These are phyloP conservation scores for Paraphysoderma sedebokerense DNA, from an alignment of 371 early-diverging fungal species.

Conservation along the genomic window DNA sequence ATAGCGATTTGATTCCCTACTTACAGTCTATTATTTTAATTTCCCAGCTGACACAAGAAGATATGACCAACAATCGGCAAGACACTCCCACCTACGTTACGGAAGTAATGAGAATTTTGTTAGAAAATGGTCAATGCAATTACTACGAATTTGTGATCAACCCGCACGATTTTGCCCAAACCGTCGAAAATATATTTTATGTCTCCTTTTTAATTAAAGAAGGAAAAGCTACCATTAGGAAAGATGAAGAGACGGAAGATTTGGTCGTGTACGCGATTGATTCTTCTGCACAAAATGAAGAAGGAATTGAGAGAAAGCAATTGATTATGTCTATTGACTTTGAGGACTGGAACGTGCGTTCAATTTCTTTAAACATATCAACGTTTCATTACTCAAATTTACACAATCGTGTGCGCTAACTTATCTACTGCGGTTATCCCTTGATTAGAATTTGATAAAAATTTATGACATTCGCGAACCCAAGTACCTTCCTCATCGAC, in stretches of 20 bases:
- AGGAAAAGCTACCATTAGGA: constrained; percentile 46
- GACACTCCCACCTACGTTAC: background rate
- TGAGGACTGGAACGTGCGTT: no score
- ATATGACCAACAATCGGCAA: background rate
- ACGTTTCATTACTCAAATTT: no score
- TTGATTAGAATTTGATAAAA: no score
- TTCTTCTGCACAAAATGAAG: background rate
- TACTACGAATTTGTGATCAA: constrained; percentile 78
- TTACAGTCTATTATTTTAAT: no score
- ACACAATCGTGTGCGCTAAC: no score
- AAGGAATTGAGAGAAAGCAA: no score
- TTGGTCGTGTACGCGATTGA: background rate
- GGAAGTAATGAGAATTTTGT: background rate
- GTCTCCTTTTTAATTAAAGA: constrained; percentile 77
- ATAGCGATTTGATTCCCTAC: no score
- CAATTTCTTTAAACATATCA: no score
- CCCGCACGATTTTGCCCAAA: constrained; percentile 77
- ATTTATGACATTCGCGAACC: no score
- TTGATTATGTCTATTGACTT: no score
- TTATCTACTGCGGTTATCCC: no score
- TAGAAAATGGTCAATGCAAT: background rate
- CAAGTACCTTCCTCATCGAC: no score
- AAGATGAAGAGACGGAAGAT: background rate
- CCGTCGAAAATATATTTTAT: constrained; percentile 89
- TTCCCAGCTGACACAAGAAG: background rate